Evolutionary conservation across 2,329 filamentous ascomycete species (phyloP).

Genomic region (Claviceps sp.): DNA sequence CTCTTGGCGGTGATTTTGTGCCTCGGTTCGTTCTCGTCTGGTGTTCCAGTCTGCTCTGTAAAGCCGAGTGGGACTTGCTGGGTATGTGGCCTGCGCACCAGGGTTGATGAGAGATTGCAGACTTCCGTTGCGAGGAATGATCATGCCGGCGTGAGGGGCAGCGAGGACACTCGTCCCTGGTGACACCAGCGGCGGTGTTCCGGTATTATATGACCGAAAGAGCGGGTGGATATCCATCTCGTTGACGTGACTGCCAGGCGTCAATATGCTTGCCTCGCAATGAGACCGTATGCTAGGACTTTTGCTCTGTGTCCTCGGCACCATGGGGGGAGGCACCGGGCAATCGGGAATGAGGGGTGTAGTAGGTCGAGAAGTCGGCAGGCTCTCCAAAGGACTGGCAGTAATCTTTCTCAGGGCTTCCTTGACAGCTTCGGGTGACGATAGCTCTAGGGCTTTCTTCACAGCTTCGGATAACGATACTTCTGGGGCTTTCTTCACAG

Average conservation of each 20-base stretch:
- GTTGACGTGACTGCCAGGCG: conserved; percentile 20
- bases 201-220: conserved; percentile 58
- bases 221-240: conserved; percentile 67
- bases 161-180: conserved; percentile 60
- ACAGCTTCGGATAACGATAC: no score
- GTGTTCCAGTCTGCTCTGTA: conserved; percentile 1
- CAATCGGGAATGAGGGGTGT: conserved; percentile 34
- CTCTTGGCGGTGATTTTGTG: not conserved
- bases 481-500: conserved; percentile 30
- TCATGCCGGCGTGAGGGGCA: conserved; percentile 52
- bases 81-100: conserved; percentile 32
- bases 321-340: conserved; percentile 33
- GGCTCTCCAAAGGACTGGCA: conserved; percentile 48
- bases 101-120: conserved; percentile 36
- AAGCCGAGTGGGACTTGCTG: conserved; percentile 34
- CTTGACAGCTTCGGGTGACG: conserved; percentile 29
- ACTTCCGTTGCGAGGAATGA: conserved; percentile 42
- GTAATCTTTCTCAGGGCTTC: conserved; percentile 59
- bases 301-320: conserved; percentile 36
- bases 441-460: conserved; percentile 31
- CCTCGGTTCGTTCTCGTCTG: not conserved
- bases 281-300: conserved; percentile 26
- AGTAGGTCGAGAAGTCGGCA: conserved; percentile 47
- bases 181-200: conserved; percentile 43
- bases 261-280: conserved; percentile 14